phyloP scores from a whole-genome alignment of 805 yeast genomes.

The Zygosaccharomyces rouxii region DNA sequence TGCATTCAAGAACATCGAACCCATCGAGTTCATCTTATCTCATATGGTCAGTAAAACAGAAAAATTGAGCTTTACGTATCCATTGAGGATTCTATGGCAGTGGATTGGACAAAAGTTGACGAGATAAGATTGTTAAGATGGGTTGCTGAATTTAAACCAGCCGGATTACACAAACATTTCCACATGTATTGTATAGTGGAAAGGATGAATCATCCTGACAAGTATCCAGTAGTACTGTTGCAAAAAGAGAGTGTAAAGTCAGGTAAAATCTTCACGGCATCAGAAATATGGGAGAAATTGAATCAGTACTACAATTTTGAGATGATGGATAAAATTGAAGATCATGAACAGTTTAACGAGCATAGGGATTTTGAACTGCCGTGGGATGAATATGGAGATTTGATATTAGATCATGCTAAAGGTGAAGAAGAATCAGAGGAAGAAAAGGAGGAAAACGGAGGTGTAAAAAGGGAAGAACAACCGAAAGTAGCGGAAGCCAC shows the following conservation, averaged over 20 bases:
- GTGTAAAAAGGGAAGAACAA: background rate
- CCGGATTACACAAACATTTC: slow-evolving; percentile 48
- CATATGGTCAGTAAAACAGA: background rate
- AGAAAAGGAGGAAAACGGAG: slow-evolving; percentile 3
- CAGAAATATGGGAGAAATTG: slow-evolving; percentile 57
- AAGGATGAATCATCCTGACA: slow-evolving; percentile 39
- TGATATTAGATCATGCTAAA: slow-evolving; percentile 39
- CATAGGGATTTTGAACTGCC: slow-evolving; percentile 38
- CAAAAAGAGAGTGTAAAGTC: slow-evolving; percentile 25
- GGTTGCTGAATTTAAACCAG: slow-evolving; percentile 63
- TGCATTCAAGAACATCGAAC: background rate
- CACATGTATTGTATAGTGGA: slow-evolving; percentile 38
- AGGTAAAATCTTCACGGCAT: slow-evolving; percentile 37
- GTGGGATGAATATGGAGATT: slow-evolving; percentile 44
- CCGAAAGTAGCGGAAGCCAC: background rate
- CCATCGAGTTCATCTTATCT: background rate
- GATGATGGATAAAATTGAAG: slow-evolving; percentile 54
- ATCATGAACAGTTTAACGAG: slow-evolving; percentile 17
- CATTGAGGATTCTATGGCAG: slow-evolving; percentile 14
- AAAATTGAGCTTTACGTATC: background rate
- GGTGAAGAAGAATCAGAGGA: background rate
- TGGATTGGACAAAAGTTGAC: slow-evolving; percentile 55
- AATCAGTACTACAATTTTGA: slow-evolving; percentile 50
- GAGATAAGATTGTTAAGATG: slow-evolving; percentile 59
- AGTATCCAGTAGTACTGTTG: slow-evolving; percentile 35